phyloP scores from a whole-genome alignment of 2,329 filamentous ascomycete species.

The Botrytis medusae region DNA sequence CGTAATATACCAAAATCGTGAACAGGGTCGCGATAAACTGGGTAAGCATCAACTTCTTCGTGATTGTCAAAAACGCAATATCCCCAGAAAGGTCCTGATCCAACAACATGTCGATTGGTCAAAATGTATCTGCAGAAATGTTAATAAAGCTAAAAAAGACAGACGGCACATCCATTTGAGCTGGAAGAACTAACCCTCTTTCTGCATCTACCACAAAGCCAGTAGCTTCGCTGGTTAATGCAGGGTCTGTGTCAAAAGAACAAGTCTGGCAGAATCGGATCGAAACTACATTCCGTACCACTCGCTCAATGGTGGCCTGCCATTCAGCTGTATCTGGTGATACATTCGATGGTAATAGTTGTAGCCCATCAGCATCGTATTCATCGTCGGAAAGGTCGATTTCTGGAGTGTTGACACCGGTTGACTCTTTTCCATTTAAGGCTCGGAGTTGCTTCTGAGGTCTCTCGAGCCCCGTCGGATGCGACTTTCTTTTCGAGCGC shows the following conservation, averaged over 20 bases:
- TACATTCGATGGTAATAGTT: slow-evolving; percentile 45
- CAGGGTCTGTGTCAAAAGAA: slow-evolving; percentile 95
- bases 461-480: slow-evolving; percentile 35
- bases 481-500: slow-evolving; percentile 38
- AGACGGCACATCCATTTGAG: not conserved
- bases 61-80: slow-evolving; percentile 99
- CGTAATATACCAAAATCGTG: slow-evolving; percentile 97
- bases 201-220: slow-evolving; percentile 97
- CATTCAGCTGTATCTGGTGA: slow-evolving; percentile 69
- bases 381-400: slow-evolving; percentile 39
- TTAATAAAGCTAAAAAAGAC: slow-evolving; percentile 33
- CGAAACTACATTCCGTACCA: slow-evolving; percentile 95
- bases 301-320: slow-evolving; percentile 92
- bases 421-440: slow-evolving; percentile 40
- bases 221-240: slow-evolving; percentile 91
- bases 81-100: slow-evolving; percentile 94
- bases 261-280: slow-evolving; percentile 98
- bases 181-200: slow-evolving; percentile 55
- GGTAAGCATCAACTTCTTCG: slow-evolving; percentile 92
- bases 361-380: slow-evolving; percentile 41
- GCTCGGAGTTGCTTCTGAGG: slow-evolving; percentile 39
- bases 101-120: slow-evolving; percentile 91
- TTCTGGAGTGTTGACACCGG: slow-evolving; percentile 40
- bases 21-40: slow-evolving; percentile 95
- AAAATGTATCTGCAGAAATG: slow-evolving; percentile 63